Evolutionary conservation across 495 filamentous ascomycete species (phyloP), one percentile per base, ranked within the genome.

Genomic region (Terfezia boudieri): DNA sequence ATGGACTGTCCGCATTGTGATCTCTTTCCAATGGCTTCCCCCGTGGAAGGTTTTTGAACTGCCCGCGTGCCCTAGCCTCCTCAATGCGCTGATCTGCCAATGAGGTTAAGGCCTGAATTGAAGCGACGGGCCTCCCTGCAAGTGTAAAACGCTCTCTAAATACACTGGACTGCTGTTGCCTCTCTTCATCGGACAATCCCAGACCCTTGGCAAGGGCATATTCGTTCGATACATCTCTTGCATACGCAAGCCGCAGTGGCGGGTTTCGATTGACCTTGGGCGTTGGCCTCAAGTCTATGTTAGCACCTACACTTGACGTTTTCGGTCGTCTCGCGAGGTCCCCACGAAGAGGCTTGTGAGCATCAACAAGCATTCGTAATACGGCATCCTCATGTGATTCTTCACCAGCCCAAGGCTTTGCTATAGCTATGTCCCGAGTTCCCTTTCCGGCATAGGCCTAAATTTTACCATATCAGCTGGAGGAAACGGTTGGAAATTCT

Each of bases 11-110:
- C 2, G 83, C 83, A 61, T 85, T 80, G 52, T 86, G 71, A 64
- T 94, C 89, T 17, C 80, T 70, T 66, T 88, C 76, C 1, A 84
- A 72, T 12, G 77, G 80, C 59, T 84, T 84, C 0, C 90, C 90
- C 10, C 90, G 74, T 2, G 82, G 78, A 5, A 96, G 83, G 53
- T 86, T 80, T 57, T 86, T 81, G 67, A 98, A 98, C 64, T 93
- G 84, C 0, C 90, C 90, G 23, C 87, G 73, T 9, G 84, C 81
- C 61, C 94, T 93, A 2, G 90, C 90, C 65, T 94, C 84, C 62
- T 94, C 86, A 38, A 98, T 98, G 37, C 86, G 76, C 67, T 95
- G 83, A 58, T 96, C 93, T 1, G 90, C 90, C 12, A 98, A 70
- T 3, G 82, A 81, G 22, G 82, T 74, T 11, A 98, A 68, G 0